Evolutionary conservation across 306 rosid genomes (phyloP).

Genomic region (Quercus agrifolia): DNA sequence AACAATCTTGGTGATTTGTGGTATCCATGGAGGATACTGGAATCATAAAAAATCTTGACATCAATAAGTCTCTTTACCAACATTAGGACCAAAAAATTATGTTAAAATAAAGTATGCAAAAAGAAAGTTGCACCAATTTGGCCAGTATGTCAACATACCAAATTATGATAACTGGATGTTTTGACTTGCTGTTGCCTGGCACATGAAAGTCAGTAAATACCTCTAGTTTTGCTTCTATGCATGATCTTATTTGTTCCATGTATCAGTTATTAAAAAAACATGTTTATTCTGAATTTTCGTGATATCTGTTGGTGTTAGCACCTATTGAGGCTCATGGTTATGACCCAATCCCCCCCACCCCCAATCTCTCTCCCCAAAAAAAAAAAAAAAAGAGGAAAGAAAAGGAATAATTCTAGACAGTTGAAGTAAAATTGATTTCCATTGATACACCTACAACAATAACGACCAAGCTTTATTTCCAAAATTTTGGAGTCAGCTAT

Average conservation of each 20-base stretch:
- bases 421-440: neutral
- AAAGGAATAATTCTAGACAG: neutral
- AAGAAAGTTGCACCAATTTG: neutral
- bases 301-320: no score
- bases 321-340: no score
- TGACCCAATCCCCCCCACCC: no score
- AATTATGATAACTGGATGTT: neutral
- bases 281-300: no score
- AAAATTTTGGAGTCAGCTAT: no score
- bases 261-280: no score
- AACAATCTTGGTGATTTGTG: neutral
- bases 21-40: neutral
- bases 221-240: neutral
- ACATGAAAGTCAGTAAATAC: neutral
- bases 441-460: neutral
- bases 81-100: neutral
- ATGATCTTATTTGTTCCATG: neutral
- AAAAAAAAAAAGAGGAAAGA: no score
- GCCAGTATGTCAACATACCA: neutral
- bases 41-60: neutral
- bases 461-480: no score
- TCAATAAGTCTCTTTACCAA: neutral
- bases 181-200: neutral
- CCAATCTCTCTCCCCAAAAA: no score
- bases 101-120: neutral